Evolutionary conservation across 768 basidiomycete genomes (phyloP).

Genomic region (Kwoniella botswanensis): DNA sequence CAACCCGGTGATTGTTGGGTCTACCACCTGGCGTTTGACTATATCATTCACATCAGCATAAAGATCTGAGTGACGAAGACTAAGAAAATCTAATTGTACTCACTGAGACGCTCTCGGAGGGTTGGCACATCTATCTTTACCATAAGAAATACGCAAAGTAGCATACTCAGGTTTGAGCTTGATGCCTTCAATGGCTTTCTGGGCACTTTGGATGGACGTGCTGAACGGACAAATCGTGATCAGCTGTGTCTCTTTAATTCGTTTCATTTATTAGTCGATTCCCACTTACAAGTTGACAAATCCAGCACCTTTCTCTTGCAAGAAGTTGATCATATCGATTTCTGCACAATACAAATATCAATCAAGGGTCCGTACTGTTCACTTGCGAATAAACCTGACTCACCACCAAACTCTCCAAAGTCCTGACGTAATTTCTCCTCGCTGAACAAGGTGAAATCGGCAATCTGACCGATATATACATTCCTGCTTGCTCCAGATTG

Average conservation of each 20-base stretch:
- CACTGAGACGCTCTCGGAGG: conserved; percentile 63
- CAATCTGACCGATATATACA: conserved; percentile 93
- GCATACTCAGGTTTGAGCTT: conserved; percentile 87
- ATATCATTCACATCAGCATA: not conserved
- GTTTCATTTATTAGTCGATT: too few relatives aligned
- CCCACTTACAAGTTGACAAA: conserved; percentile 62
- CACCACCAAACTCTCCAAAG: conserved; percentile 84
- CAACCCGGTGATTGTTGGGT: conserved; percentile 8
- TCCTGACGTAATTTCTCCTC: conserved; percentile 90
- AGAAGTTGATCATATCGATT: conserved; percentile 93
- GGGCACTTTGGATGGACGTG: conserved; percentile 57
- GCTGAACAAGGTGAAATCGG: conserved; percentile 89
- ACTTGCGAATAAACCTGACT: conserved; percentile 18
- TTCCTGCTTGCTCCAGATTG: conserved; percentile 93
- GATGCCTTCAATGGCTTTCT: conserved; percentile 96
- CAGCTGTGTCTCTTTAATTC: too few relatives aligned
- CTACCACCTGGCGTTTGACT: conserved; percentile 25
- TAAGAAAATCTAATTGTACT: not conserved
- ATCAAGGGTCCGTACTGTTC: not conserved
- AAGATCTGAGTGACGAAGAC: too few relatives aligned
- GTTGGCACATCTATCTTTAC: conserved; percentile 94
- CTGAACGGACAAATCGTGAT: conserved; percentile 12
- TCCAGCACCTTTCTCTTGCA: conserved; percentile 89
- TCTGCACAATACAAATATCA: conserved; percentile 60
- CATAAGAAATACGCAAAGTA: conserved; percentile 87